Base-by-base conservation (phyloP, 2,329 filamentous ascomycete species). In the Thermothelomyces thermophilus region DNA sequence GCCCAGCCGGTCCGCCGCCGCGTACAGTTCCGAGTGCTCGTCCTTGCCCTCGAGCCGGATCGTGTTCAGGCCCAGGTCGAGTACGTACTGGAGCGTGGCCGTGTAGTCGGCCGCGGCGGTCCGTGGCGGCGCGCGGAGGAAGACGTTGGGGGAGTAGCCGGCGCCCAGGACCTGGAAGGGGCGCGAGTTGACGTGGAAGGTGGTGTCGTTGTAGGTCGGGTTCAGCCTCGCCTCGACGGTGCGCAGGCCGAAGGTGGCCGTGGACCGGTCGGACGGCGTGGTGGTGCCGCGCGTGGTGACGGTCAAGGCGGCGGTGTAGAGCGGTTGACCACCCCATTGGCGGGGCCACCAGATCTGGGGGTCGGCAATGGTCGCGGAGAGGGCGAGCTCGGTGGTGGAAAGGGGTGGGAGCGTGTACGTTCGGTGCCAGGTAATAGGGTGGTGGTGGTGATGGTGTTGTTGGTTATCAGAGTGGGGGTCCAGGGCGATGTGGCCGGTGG, bases 21-120 rank as follows among this genome's bases (percentile, higher is more conserved):
- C 68, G 58, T 83, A 84, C 1, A 84, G 64, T 54, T 77, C 73
- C 0, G 78, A 76, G 7, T 84, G 80, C 57, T 84, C 81, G 60
- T 80, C 75, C 54, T 83, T 83, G 2, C 81, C 81, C 59, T 84
- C 81, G 1, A 84, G 70, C 2, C 81, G 76, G 19, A 84, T 67
- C 0, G 80, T 82, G 60, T 84, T 84, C 41, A 82, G 68, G 2
- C 80, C 80, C 63, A 84, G 74, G 56, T 82, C 77, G 0, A 83
- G 67, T 51, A 76, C 69, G 56, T 81, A 74, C 51, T 70, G 64
- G 17, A 76, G 75, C 36, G 82, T 74, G 0, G 65, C 60, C 13
- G 64, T 65, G 28, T 82, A 72, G 22, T 73, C 73, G 1, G 67
- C 52, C 2, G 61, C n/a, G n/a, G 9, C 5, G 24, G 24, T 26